Conservation (phyloP, 129 eudicot genomes). For the Centaurea solstitialis region DNA sequence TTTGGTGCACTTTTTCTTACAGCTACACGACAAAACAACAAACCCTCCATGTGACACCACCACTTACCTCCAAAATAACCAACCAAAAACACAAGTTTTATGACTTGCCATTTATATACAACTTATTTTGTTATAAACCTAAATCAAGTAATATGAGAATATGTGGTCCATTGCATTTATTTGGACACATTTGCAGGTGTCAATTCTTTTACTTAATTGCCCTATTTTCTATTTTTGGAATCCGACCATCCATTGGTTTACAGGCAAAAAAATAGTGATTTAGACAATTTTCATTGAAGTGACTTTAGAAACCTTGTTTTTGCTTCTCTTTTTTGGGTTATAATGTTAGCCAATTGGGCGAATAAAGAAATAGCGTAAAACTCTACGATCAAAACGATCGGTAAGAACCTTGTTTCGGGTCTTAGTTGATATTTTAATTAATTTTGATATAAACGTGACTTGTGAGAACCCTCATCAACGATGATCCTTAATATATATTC, state of each 20-base stretch:
- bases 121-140: neutral
- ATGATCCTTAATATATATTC: no score
- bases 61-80: neutral
- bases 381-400: no score
- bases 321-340: no score
- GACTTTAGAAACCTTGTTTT: no score
- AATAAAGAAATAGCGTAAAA: no score
- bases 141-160: neutral
- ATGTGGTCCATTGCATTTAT: neutral
- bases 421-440: no score
- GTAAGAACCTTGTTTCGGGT: no score
- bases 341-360: no score
- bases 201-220: neutral
- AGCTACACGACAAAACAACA: neutral
- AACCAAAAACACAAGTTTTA: neutral
- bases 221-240: neutral
- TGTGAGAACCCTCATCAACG: no score
- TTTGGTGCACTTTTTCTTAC: neutral
- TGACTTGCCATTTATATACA: neutral
- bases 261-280: no score
- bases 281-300: no score
- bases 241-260: neutral
- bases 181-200: neutral
- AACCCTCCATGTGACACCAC: neutral
- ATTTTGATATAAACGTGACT: no score